Evolutionary conservation across 371 early-diverging fungal species (phyloP), one percentile per base, ranked within the genome.

Genomic region (Mucor circinelloides): DNA sequence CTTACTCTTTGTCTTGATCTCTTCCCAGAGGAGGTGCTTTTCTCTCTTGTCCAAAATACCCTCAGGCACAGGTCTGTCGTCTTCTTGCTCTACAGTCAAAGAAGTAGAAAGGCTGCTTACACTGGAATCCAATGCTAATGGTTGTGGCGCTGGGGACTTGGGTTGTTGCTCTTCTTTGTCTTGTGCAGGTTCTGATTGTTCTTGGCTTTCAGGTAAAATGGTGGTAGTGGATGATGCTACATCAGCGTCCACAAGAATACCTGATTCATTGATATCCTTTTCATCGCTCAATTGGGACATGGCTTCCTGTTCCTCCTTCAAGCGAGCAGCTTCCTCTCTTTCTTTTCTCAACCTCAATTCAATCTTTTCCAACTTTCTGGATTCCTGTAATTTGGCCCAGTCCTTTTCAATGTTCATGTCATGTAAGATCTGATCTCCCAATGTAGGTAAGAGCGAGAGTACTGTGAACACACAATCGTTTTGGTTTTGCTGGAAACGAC

Each of bases 401-500:
- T 88, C 81, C 30, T 71, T 75, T 73, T 97, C 96, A 12, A 97
- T 94, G 52, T 95, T 89, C 57, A 93, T 88, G 36, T 88, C 88
- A 21, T 85, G 80, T 61, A 93, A 77, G 0, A 97, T 76, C 55
- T 93, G 88, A 52, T 94, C 91, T 63, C 87, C 88, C 38, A 96
- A 74, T 15, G 92, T 90, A 0, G 95, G 94, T 54, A 96, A 76
- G 32, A 72, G 83, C 17, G 94, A 87, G 55, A 88, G 72, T 6
- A 95, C 90, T 1, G 94, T 92, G 61, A 91, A 94, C 25, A 89
- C 81, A 74, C 96, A 95, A 77, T 97, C 97, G 62, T 90, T 89
- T 74, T 93, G 94, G 77, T 95, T 95, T 79, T 95, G 94, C 67
- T 95, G 93, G 70, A 96, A 96, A n/a, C 96, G 91, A 46, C 93